These are phyloP conservation scores for Pascua guehoae DNA, from an alignment of 1,284 basidiomycete species.

Conservation along the genomic window DNA sequence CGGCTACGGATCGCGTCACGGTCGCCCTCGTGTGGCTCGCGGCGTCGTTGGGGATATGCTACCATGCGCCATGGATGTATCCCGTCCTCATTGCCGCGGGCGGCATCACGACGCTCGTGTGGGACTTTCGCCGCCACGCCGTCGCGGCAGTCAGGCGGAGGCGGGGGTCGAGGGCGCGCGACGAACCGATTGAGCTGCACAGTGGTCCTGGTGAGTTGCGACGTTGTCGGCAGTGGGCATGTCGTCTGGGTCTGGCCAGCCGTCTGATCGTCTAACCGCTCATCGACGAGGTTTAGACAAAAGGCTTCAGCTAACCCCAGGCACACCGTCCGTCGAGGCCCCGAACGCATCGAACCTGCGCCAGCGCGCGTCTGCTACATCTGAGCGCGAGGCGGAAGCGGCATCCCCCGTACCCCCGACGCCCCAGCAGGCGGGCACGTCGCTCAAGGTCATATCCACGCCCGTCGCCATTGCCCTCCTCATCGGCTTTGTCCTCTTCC, in stretches of 20 bases:
- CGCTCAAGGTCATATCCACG: conserved; percentile 31
- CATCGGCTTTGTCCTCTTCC: conserved; percentile 41
- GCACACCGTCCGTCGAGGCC: neutral
- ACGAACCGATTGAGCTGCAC: neutral
- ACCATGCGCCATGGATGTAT: conserved; percentile 55
- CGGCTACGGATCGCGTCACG: conserved; percentile 55
- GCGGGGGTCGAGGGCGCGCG: neutral
- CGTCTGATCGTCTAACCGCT: no score
- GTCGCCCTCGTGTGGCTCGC: conserved; percentile 54
- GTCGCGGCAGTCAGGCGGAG: neutral
- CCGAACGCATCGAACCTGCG: neutral
- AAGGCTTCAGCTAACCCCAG: conserved; percentile 1
- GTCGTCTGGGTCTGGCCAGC: no score
- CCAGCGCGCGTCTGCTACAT: neutral
- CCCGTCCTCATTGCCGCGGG: conserved; percentile 45
- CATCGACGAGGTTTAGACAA: no score
- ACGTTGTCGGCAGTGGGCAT: no score
- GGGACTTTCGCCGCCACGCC: conserved; percentile 33
- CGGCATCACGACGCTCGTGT: conserved; percentile 38
- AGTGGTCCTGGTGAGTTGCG: neutral
- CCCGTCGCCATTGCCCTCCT: conserved; percentile 31
- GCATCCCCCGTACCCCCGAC: neutral
- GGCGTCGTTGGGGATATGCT: conserved; percentile 56
- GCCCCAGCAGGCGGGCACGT: neutral
- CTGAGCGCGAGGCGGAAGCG: neutral